Conservation (phyloP, 148 eudicot genomes). For the Gaultheria prostrata region DNA sequence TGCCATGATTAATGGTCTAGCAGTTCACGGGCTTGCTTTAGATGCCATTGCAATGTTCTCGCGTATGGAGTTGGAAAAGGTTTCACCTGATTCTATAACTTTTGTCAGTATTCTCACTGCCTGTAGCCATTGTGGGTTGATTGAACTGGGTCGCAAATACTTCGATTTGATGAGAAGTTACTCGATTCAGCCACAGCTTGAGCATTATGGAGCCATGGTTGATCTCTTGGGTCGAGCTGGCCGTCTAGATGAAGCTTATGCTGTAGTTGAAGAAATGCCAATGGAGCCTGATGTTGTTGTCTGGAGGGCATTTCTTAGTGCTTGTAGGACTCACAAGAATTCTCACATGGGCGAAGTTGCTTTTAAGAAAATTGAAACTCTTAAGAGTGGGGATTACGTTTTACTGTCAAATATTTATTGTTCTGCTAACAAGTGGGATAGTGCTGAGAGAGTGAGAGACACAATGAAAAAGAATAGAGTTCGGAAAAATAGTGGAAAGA, state of each 20-base stretch:
- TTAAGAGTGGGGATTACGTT: constrained; percentile 62
- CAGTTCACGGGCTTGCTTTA: constrained; percentile 59
- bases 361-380: constrained; percentile 36
- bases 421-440: constrained; percentile 46
- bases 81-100: constrained; percentile 57
- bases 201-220: constrained; percentile 76
- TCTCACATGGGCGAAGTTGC: constrained; percentile 45
- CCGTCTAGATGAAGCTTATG: constrained; percentile 57
- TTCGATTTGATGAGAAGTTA: constrained; percentile 47
- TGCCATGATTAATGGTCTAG: constrained; percentile 65
- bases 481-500: constrained; percentile 52
- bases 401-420: constrained; percentile 65
- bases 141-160: constrained; percentile 48
- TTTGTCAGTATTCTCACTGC: constrained; percentile 57
- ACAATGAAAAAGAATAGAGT: constrained; percentile 38
- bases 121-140: constrained; percentile 63
- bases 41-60: constrained; percentile 59
- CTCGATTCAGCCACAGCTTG: constrained; percentile 50
- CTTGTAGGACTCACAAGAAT: constrained; percentile 57
- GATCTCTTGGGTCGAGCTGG: constrained; percentile 67
- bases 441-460: constrained; percentile 37
- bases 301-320: constrained; percentile 69
- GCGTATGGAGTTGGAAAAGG: constrained; percentile 38
- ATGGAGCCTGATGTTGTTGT: constrained; percentile 62
- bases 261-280: constrained; percentile 54